Percentiles rank a stretch among this genome's conserved stretches.
Evolutionary conservation across 169 alveolate genomes (phyloP).

Genomic region (Plasmodium gallinaceum): DNA sequence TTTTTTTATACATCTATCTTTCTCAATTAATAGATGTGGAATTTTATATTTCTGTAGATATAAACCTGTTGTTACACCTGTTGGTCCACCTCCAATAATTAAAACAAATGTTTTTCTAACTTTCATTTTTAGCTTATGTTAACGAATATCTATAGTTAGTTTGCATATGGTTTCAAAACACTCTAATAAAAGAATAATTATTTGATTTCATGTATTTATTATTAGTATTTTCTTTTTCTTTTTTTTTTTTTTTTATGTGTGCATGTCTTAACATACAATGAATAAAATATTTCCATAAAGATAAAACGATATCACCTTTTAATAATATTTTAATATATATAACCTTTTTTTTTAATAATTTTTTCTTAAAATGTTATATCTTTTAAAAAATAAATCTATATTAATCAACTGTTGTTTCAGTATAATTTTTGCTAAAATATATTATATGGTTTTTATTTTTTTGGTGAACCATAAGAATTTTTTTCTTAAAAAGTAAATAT

Average conservation of each 20-base stretch:
- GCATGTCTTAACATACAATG: too few species aligned
- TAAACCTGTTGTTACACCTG: constrained; percentile 92
- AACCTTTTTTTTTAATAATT: background rate
- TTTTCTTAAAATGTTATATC: background rate
- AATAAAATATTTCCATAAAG: too few species aligned
- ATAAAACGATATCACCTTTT: too few species aligned
- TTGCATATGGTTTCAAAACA: background rate
- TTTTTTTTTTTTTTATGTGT: background rate
- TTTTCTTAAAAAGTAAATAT: too few species aligned
- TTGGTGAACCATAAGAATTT: too few species aligned
- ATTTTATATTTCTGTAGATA: constrained; percentile 88
- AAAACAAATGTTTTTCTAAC: constrained; percentile 83
- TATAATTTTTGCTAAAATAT: too few species aligned
- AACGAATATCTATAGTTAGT: background rate
- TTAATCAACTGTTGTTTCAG: too few species aligned
- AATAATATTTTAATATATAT: background rate
- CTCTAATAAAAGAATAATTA: background rate
- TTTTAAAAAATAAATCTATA: too few species aligned
- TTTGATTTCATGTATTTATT: too few species aligned
- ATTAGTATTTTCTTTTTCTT: background rate
- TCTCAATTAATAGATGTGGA: constrained; percentile 89
- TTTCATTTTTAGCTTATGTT: constrained; percentile 1
- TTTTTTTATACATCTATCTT: constrained; percentile 77
- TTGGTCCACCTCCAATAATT: constrained; percentile 96
- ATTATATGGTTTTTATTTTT: too few species aligned